These are phyloP conservation scores for Lodderomyces theae DNA, from an alignment of 1,139 yeast species.

Conservation along the genomic window DNA sequence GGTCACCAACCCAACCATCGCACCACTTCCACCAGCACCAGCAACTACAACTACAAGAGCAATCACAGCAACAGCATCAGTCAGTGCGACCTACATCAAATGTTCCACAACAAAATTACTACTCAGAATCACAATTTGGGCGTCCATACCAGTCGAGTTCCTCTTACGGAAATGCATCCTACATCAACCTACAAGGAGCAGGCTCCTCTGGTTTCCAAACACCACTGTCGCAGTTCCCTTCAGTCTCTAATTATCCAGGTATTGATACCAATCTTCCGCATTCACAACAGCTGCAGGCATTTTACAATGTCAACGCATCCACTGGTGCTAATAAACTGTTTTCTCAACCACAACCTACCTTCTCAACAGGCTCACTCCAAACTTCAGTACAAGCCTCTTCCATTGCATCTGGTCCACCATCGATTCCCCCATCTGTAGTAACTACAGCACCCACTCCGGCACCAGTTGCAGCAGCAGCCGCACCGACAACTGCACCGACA, in stretches of 20 bases:
- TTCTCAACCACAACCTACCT: neutral
- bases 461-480: conserved; percentile 9
- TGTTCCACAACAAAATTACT: neutral
- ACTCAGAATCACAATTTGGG: neutral
- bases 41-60: neutral
- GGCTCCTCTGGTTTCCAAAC: neutral
- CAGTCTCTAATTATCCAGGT: neutral
- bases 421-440: conserved; percentile 3
- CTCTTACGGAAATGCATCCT: too few species aligned
- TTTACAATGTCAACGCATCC: neutral
- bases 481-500: conserved; percentile 11
- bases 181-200: too few species aligned
- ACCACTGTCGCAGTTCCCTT: neutral
- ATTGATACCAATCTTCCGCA: neutral
- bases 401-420: conserved; percentile 2
- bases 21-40: neutral
- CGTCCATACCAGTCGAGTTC: neutral
- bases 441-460: conserved; percentile 5
- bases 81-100: neutral
- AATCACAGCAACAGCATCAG: neutral
- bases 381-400: conserved; percentile 1
- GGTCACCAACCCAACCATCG: neutral
- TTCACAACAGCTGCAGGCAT: neutral
- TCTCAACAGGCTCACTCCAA: neutral
- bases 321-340: neutral